Conservation (phyloP, 768 basidiomycete species). For the Strobilomyces dryophilus region DNA sequence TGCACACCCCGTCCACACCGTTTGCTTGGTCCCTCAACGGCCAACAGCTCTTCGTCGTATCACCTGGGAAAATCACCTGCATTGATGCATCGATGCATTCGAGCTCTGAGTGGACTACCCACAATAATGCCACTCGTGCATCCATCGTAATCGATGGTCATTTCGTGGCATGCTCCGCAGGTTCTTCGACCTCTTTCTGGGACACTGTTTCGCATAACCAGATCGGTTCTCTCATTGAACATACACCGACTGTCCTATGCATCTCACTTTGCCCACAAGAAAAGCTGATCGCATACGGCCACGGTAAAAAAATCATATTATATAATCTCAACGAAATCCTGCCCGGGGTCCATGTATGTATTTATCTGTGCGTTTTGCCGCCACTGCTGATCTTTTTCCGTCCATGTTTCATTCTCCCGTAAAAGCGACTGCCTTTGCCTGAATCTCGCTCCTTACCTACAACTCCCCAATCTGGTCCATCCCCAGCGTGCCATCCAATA, state of each 20-base stretch:
- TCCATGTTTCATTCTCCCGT: not conserved
- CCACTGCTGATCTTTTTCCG: not conserved
- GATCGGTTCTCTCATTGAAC: not conserved
- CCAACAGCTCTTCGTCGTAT: not conserved
- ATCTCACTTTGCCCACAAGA: not conserved
- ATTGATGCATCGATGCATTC: not conserved
- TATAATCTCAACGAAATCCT: not conserved
- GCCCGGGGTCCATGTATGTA: not conserved
- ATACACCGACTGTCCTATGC: not conserved
- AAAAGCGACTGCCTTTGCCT: not conserved
- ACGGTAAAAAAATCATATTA: not conserved
- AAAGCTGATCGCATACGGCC: not conserved
- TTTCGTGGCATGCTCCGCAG: not conserved
- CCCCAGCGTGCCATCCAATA: not conserved
- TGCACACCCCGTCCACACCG: not conserved
- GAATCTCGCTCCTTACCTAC: not conserved
- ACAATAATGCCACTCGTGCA: not conserved
- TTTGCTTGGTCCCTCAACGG: not conserved
- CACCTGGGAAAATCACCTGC: not conserved
- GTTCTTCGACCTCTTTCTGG: not conserved
- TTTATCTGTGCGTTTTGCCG: not conserved
- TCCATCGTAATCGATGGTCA: not conserved
- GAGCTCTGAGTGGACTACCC: not conserved
- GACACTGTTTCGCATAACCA: not conserved
- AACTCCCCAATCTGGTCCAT: not conserved